Evolutionary conservation across 176 grass and related monocot genomes (phyloP).

Genomic region (Elymus sibiricus): DNA sequence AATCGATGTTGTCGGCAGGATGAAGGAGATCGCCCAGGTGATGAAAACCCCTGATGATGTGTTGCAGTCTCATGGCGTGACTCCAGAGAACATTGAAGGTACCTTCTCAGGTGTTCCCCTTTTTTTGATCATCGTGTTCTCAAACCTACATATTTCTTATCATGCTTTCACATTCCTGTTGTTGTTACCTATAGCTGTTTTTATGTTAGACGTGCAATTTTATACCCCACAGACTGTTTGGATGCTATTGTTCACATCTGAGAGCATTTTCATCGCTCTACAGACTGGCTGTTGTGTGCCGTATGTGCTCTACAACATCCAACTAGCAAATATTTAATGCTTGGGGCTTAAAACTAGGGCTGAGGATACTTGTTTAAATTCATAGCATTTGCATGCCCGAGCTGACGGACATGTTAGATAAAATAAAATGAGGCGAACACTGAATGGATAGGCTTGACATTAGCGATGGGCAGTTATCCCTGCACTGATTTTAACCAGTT

Average conservation of each 20-base stretch:
- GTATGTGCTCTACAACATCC: not conserved
- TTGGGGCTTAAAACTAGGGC: not conserved
- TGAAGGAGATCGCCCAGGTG: slow-evolving; percentile 91
- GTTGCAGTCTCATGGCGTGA: slow-evolving; percentile 63
- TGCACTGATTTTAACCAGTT: not conserved
- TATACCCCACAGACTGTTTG: not conserved
- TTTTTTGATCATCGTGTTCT: not conserved
- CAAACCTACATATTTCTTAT: not conserved
- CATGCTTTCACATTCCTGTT: not conserved
- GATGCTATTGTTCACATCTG: not conserved
- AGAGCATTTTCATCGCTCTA: not conserved
- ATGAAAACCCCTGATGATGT: slow-evolving; percentile 90
- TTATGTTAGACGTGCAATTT: not conserved
- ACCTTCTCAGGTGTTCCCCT: not conserved
- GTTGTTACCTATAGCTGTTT: not conserved
- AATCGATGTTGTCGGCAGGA: slow-evolving; percentile 67
- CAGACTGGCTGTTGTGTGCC: not conserved
- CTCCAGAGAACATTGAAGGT: slow-evolving; percentile 72
- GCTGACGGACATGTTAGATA: not conserved
- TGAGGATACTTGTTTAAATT: not conserved
- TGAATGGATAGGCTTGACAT: not conserved
- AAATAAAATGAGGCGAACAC: not conserved
- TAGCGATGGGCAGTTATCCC: not conserved
- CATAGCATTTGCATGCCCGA: not conserved
- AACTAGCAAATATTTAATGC: not conserved